Evolutionary conservation across 306 rosid genomes (phyloP), one percentile per base, ranked within the genome.

Genomic region (Acacia crassicarpa): DNA sequence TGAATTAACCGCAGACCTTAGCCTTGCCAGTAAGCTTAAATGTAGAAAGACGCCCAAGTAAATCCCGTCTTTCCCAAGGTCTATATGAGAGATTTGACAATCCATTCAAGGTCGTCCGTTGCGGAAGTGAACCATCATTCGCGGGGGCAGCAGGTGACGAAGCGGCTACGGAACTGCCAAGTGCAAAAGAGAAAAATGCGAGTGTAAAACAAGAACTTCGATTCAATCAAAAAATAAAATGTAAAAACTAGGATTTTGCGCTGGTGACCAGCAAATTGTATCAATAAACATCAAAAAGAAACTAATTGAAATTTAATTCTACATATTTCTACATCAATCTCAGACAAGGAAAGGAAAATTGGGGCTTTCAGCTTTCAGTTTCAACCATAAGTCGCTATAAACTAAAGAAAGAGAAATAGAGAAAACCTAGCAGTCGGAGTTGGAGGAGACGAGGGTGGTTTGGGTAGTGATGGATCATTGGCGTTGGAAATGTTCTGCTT

Each of bases 51-150:
- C 99, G 97, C 79, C 97, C 92, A 43, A 92, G 89, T 81, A 96
- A 89, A 90, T 96, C 99, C 62, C 97, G 92, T 54, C 97, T 90
- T 76, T 96, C 99, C 99, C 99, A 96, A 6, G 99, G 99, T 77
- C 98, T 85, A 67, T 92, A 95, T 0, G 97, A 93, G 61, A 81
- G 89, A 72, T 85, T 86, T 15, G 91, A 91, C 45, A 87, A 89
- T 56, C 88, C 89, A 51, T 88, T 80, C 83, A 89, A 80, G 59
- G 92, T 89, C 82, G 78, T 78, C 75, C 85, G 48, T n/a, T 85
- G 97, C 38, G 89, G 87, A 76, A 82, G 88, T 51, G 94, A 94
- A 59, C 89, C 94, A 46, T 83, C 84, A 63, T 78, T 87, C 43
- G 89, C 87, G 16, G 89, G 98, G 76, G 80, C 82, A 54, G 92